Base-by-base conservation (phyloP, 2,329 filamentous ascomycete species). In the Rhinocladiella similis region DNA sequence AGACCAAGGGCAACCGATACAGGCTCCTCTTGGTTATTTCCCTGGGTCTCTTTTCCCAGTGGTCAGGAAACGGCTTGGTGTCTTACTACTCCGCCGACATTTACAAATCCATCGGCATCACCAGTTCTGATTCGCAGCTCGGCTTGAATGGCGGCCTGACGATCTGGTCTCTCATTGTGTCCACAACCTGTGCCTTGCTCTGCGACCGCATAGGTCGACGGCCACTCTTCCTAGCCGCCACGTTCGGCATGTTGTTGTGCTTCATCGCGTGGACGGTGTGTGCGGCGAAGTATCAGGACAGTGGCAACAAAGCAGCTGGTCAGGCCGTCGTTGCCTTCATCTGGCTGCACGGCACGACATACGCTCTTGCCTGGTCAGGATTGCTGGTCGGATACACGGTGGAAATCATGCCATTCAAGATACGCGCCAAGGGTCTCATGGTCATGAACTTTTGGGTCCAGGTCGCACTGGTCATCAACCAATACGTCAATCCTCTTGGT, bases 121-220 rank as follows among this genome's bases (percentile, higher is more conserved):
- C 50, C 84, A 84, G 75, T 78, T 29, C 54, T 5, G 38, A 54
- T 33, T 53, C 54, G 19, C 68, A 75, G 64, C 67, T 80, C 53
- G 82, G 81, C 55, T 75, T 77, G 58, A 75, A 75, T 54, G 73
- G 68, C 25, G 81, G 84, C 62, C 82, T 84, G 68, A 85, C 79
- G 7, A 80, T 84, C 36, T 77, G 86, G 75, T 73, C 84, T 66
- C 72, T 88, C 12, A 73, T 81, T 51, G 76, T 86, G 42, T 83
- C 83, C 43, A 75, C 86, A 35, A 70, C 72, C 9, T 82, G 80
- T 20, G 83, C 82, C 42, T 70, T 82, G 64, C 72, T 83, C 3
- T 76, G 83, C 60, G 82, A 85, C 69, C 73, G 72, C 50, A 70
- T 83, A 59, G 82, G 82, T 57, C 77, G 83, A 47, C 79, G 83